A percentile compares a stretch with the other conserved stretches of the same genome.
These are phyloP conservation scores for Tremella yokohamensis DNA, from an alignment of 768 basidiomycete genomes.

Conservation along the genomic window DNA sequence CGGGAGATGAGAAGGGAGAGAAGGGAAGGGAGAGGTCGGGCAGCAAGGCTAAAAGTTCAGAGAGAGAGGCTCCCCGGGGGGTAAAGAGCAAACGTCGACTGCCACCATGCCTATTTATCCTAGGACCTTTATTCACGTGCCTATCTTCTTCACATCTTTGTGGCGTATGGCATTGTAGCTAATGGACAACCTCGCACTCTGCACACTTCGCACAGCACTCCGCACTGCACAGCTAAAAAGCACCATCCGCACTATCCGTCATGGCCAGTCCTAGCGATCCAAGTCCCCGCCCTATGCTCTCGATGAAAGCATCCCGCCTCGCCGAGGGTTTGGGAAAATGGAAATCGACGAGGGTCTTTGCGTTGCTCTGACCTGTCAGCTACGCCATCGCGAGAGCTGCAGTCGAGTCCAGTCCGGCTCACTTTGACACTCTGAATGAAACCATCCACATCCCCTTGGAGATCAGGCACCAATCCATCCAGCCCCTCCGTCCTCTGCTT, in stretches of 20 bases:
- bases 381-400: not conserved
- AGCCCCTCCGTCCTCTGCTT: constrained; percentile 21
- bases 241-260: constrained; percentile 23
- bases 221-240: constrained; percentile 3
- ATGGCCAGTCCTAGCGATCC: constrained; percentile 19
- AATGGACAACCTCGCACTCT: not conserved
- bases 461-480: constrained; percentile 21
- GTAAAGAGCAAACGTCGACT: too few species aligned
- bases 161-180: too few species aligned
- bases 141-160: too few species aligned
- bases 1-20: constrained; percentile 5
- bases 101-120: too few species aligned
- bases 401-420: not conserved
- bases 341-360: constrained; percentile 14
- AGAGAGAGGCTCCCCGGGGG: too few species aligned
- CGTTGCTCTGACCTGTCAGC: constrained; percentile 13
- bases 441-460: constrained; percentile 22
- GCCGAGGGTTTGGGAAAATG: constrained; percentile 18
- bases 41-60: too few species aligned
- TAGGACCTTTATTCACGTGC: too few species aligned
- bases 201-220: too few species aligned
- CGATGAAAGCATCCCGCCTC: constrained; percentile 29
- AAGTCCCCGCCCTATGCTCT: constrained; percentile 26
- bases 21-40: not conserved
- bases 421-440: constrained; percentile 32